Evolutionary conservation across 2,329 filamentous ascomycete species (phyloP), one percentile per base, ranked within the genome.

Genomic region (Leptodontidium sp.): DNA sequence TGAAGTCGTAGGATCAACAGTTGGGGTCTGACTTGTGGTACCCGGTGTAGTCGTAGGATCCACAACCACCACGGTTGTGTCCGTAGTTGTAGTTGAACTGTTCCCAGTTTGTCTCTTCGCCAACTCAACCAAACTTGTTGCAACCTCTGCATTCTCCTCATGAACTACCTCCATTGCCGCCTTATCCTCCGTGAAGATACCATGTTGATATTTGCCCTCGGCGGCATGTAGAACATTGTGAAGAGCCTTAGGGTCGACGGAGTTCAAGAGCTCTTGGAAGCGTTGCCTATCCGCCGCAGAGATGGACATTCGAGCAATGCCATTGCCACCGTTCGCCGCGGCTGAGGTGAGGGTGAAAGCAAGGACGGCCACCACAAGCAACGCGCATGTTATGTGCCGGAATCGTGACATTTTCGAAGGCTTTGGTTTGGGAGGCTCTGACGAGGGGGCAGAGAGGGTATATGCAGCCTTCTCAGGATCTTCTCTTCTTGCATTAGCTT

Each of bases 141-240:
- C 89, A 47, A 92, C 82, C 47, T 85, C 83, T 26, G 88, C 85
- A 76, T 92, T 85, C 71, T 86, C 84, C 53, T 83, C 82, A 79
- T 89, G 86, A 35, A 91, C 84, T 43, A 85, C 87, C 78, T 91
- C 87, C 65, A 91, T 83, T 32, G 89, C 90, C 12, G 85, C 82
- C 72, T 84, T 84, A 75, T 91, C 90, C 71, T 88, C 87, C 71
- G 87, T 84, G 78, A 90, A 92, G 66, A 92, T 85, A 68, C 90
- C 91, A 76, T 92, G 86, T 77, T 88, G 86, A 80, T 90, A 93
- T 76, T 87, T 87, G 59, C 85, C 84, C 57, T 87, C 85, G 65
- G 90, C 82, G 70, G 84, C 82, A 78, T 92, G 89, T 40, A 94
- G 83, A 64, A 91, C 86, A 58, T 86, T 85, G 78, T 93, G 90